Base-by-base conservation (phyloP, 164 flowering plant species). In the Vitis amurensis region DNA sequence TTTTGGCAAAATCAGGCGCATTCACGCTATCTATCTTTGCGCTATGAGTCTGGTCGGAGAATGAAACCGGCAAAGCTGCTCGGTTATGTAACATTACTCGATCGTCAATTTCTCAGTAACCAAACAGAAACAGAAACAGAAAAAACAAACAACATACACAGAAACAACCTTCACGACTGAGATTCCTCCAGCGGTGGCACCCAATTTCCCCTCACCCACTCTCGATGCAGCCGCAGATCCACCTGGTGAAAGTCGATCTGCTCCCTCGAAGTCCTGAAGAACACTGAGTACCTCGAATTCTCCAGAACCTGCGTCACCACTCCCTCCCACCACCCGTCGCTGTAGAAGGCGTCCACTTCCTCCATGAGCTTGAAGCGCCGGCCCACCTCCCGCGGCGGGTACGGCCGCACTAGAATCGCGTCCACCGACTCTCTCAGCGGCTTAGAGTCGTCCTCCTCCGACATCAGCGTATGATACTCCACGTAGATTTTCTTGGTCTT, bases 241-340 rank as follows among this genome's bases (percentile, higher is more conserved):
- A 8, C 57, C 59, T 79, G 80, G 1, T 64, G 55, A 57, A 79
- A 79, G 9, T 49, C 65, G 59, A 76, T 3, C 50, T 62, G 71
- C 66, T 75, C 79, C 11, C 56, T 58, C 11, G 75, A 55, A 1
- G 67, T 63, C 66, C 64, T 44, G 53, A 82, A 77, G 52, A 55
- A 72, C 23, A 82, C 82, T 14, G 12, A 7, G 48, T 74, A 77
- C 50, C 48, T 72, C 30, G 11, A 19, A 27, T 16, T 64, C 16
- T 50, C 68, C 13, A 76, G 65, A 65, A 76, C 77, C 74, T 71
- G 66, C 4, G 65, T 55, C 16, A 81, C 66, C 11, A 59, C 56
- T 23, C 81, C 79, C 59, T 55, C 64, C 84, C 84, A 81, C 84
- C 84, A 81, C 23, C 81, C 84, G 61, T 74, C 79, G 62, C 73